Conservation (phyloP, 768 basidiomycete species). For the Boletus rubroflammeus region DNA sequence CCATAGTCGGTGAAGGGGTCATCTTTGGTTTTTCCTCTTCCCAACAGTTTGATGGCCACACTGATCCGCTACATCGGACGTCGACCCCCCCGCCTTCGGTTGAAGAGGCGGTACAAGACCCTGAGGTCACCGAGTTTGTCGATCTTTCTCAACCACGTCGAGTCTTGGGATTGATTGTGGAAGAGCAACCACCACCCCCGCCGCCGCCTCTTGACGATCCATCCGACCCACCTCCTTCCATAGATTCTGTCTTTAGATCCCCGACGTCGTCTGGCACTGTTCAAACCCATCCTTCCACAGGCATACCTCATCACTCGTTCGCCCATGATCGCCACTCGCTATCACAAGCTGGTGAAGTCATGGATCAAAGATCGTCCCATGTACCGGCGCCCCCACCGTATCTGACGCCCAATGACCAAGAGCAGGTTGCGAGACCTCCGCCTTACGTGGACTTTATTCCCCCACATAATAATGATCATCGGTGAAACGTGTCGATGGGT, state of each 20-base stretch:
- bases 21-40: conserved; percentile 68
- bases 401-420: conserved; percentile 49
- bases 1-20: conserved; percentile 69
- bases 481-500: conserved; percentile 3
- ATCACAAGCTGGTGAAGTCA: conserved; percentile 29
- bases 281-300: conserved; percentile 21
- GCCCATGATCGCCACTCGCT: conserved; percentile 31
- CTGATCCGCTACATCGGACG: conserved; percentile 59
- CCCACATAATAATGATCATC: conserved; percentile 8
- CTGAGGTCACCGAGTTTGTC: conserved; percentile 64
- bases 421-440: conserved; percentile 54
- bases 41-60: conserved; percentile 81
- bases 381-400: conserved; percentile 79
- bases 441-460: conserved; percentile 55
- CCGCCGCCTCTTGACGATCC: conserved; percentile 85
- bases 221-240: conserved; percentile 83
- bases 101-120: conserved; percentile 70
- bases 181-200: conserved; percentile 63
- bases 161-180: conserved; percentile 55
- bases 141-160: conserved; percentile 56
- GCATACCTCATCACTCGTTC: conserved; percentile 34
- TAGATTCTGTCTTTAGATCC: conserved; percentile 71
- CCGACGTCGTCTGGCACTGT: conserved; percentile 20
- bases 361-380: conserved; percentile 38
- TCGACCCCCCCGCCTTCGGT: conserved; percentile 73